Evolutionary conservation across 78 protist genomes (phyloP).

Genomic region (Polysphondylium violaceum): DNA sequence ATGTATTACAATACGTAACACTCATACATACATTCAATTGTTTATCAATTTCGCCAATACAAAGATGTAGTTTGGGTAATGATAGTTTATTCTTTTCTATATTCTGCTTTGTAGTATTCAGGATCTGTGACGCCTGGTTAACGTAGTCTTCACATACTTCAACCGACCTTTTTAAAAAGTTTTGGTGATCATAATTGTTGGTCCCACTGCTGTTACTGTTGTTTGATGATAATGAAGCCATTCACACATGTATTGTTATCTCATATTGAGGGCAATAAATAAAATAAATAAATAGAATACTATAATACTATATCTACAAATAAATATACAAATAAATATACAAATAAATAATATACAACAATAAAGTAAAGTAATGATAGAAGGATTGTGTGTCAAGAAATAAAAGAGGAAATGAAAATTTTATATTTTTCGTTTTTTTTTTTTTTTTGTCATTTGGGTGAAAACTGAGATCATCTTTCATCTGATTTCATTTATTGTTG

Average conservation of each 20-base stretch:
- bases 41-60: not conserved
- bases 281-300: no score
- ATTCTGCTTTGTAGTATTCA: not conserved
- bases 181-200: not conserved
- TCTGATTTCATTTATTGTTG: no score
- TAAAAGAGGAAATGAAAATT: no score
- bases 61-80: conserved; percentile 14
- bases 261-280: no score
- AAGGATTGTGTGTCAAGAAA: no score
- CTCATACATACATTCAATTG: not conserved
- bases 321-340: no score
- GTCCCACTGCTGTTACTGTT: not conserved
- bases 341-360: not conserved
- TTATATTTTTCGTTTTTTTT: no score
- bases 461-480: no score
- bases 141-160: conserved; percentile 7
- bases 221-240: not conserved
- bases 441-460: no score
- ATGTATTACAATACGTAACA: not conserved
- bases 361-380: no score
- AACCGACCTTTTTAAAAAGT: not conserved
- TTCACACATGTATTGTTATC: not conserved
- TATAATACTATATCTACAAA: not conserved
- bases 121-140: not conserved
- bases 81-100: not conserved